These are phyloP conservation scores for Erodium chrysanthum DNA, from an alignment of 441 rosid genomes.

Conservation along the genomic window DNA sequence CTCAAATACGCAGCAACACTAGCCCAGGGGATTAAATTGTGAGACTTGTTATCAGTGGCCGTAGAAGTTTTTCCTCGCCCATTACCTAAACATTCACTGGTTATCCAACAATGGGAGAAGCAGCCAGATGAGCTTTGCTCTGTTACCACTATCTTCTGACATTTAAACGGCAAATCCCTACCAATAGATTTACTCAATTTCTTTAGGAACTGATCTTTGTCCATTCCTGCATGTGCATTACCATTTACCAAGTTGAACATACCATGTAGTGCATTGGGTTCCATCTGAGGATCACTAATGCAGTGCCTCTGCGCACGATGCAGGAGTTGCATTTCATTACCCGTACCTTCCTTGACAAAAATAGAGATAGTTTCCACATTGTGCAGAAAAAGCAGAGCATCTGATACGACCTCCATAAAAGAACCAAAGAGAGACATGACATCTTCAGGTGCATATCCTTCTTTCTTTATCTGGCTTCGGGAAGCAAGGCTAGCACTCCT, in stretches of 20 bases:
- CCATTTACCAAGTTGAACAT: slow-evolving; percentile 52
- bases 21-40: slow-evolving; percentile 89
- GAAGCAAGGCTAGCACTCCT: slow-evolving; percentile 63
- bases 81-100: slow-evolving; percentile 72
- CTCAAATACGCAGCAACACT: slow-evolving; percentile 85
- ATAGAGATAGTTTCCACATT: slow-evolving; percentile 71
- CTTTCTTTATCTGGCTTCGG: slow-evolving; percentile 84
- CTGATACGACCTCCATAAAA: slow-evolving; percentile 70
- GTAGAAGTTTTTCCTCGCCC: slow-evolving; percentile 33
- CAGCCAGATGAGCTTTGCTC: slow-evolving; percentile 59
- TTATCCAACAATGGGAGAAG: slow-evolving; percentile 80
- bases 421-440: slow-evolving; percentile 78
- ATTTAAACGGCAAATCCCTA: slow-evolving; percentile 55
- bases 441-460: slow-evolving; percentile 75
- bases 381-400: slow-evolving; percentile 72
- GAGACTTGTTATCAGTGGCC: slow-evolving; percentile 41
- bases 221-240: slow-evolving; percentile 56
- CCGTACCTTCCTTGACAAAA: slow-evolving; percentile 76
- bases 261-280: slow-evolving; percentile 39
- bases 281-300: slow-evolving; percentile 44
- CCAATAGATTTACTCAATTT: slow-evolving; percentile 54
- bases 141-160: slow-evolving; percentile 72
- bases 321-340: slow-evolving; percentile 69
- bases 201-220: slow-evolving; percentile 64
- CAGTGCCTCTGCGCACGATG: slow-evolving; percentile 62